Percentiles rank a stretch among this genome's conserved stretches.
Conservation (phyloP, 1,284 basidiomycete species). For the Papiliotrema fonsecae region DNA sequence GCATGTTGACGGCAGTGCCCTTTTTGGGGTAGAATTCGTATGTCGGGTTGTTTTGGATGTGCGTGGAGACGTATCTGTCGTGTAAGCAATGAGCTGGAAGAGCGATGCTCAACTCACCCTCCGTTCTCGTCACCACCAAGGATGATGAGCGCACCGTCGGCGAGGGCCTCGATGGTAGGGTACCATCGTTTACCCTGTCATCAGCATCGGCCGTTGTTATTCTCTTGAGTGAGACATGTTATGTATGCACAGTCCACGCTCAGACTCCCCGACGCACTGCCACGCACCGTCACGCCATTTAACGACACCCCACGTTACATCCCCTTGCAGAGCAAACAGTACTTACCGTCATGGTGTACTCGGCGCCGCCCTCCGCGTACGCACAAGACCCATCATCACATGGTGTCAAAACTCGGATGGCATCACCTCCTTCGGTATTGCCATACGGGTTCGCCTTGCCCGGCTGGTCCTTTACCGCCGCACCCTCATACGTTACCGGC, state of each 20-base stretch:
- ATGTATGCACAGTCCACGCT: too few species aligned
- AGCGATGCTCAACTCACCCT: conserved; percentile 21
- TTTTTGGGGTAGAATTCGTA: conserved; percentile 68
- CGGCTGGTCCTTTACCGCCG: conserved; percentile 33
- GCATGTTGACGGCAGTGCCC: conserved; percentile 57
- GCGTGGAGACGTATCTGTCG: conserved; percentile 68
- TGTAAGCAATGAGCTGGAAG: background rate
- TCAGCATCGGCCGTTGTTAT: background rate
- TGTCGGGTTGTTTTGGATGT: conserved; percentile 71
- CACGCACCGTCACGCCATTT: too few species aligned
- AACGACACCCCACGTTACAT: too few species aligned
- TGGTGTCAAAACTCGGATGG: conserved; percentile 61
- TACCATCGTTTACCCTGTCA: conserved; percentile 68
- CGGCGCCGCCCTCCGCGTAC: conserved; percentile 53
- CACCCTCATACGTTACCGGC: conserved; percentile 67
- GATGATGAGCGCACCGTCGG: conserved; percentile 54
- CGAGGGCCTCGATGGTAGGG: conserved; percentile 54
- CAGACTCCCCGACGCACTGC: too few species aligned
- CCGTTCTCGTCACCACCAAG: conserved; percentile 47
- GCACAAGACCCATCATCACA: conserved; percentile 64
- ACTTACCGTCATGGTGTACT: conserved; percentile 58
- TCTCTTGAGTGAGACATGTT: conserved; percentile 35
- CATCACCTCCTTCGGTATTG: conserved; percentile 62
- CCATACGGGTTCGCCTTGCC: conserved; percentile 47
- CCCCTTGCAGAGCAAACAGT: conserved; percentile 52